These are phyloP conservation scores for Glaciozyma martinii DNA, from an alignment of 768 basidiomycete genomes.

Conservation along the genomic window DNA sequence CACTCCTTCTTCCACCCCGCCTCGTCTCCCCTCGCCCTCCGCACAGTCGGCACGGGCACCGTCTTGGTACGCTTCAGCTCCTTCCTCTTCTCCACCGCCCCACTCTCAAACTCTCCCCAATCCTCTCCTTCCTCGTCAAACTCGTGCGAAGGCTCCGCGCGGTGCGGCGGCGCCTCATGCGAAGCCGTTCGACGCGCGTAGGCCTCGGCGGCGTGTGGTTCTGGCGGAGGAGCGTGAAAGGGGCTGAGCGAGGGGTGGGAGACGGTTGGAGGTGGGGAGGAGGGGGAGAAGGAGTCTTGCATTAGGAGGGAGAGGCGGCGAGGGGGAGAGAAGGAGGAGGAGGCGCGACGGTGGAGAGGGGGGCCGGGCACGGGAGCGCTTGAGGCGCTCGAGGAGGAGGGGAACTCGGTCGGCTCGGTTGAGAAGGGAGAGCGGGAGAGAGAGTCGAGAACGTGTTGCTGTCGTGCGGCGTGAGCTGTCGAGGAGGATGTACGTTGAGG, in stretches of 20 bases:
- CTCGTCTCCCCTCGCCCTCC: neutral
- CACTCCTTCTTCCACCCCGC: slow-evolving; percentile 6
- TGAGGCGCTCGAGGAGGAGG: too few relatives aligned
- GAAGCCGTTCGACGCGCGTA: slow-evolving; percentile 3
- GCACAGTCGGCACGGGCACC: neutral
- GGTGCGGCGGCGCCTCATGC: neutral
- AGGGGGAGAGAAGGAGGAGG: slow-evolving; percentile 8
- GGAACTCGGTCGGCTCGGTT: neutral
- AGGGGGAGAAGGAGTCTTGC: neutral
- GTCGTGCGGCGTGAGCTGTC: too few relatives aligned
- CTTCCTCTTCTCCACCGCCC: neutral
- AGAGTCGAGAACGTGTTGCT: too few relatives aligned
- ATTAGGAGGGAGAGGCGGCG: slow-evolving; percentile 19
- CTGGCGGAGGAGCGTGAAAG: slow-evolving; percentile 11
- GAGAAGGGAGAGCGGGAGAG: too few relatives aligned
- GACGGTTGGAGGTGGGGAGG: neutral
- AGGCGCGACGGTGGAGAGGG: neutral
- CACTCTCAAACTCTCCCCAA: neutral
- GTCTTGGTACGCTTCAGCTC: neutral
- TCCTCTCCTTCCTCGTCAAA: neutral
- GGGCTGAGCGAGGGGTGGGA: slow-evolving; percentile 8
- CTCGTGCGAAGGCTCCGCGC: neutral
- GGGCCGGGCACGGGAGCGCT: neutral
- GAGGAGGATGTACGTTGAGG: too few relatives aligned
- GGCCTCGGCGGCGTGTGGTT: neutral